These are phyloP conservation scores for Mycena polygramma DNA, from an alignment of 768 basidiomycete species.

Conservation along the genomic window DNA sequence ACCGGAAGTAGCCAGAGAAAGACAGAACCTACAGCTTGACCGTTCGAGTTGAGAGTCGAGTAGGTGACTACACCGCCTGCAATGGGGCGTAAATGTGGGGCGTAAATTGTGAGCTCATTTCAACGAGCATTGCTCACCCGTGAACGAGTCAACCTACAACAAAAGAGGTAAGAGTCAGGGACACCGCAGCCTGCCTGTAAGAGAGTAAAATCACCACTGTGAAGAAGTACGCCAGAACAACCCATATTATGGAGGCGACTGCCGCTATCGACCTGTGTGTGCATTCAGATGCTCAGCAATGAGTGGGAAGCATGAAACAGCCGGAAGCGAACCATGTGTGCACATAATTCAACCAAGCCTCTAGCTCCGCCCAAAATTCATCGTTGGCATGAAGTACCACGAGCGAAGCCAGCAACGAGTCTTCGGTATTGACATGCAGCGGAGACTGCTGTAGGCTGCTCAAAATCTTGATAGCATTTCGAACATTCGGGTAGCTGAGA, in stretches of 20 bases:
- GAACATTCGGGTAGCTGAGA: conserved; percentile 40
- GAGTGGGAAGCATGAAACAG: neutral
- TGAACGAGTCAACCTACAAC: conserved; percentile 25
- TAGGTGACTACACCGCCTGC: conserved; percentile 33
- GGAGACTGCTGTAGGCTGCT: conserved; percentile 53
- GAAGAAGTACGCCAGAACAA: conserved; percentile 33
- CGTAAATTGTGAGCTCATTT: neutral
- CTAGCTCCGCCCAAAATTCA: conserved; percentile 52
- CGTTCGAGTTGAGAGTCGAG: conserved; percentile 47
- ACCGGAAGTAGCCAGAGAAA: conserved; percentile 29
- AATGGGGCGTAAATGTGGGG: too few relatives aligned
- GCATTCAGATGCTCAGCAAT: neutral
- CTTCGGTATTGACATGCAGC: conserved; percentile 43
- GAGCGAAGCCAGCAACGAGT: conserved; percentile 50
- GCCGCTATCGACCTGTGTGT: conserved; percentile 29
- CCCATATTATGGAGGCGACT: conserved; percentile 33
- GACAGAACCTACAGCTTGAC: conserved; percentile 53
- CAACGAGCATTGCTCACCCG: conserved; percentile 17
- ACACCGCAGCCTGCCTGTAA: too few relatives aligned
- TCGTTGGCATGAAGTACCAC: conserved; percentile 51
- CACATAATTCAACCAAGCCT: conserved; percentile 48
- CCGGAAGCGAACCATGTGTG: conserved; percentile 49
- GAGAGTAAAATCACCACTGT: conserved; percentile 15
- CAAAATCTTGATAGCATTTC: conserved; percentile 42
- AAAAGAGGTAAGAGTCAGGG: too few relatives aligned